phyloP scores from a whole-genome alignment of 441 rosid species.

The Gossypium gossypioides region DNA sequence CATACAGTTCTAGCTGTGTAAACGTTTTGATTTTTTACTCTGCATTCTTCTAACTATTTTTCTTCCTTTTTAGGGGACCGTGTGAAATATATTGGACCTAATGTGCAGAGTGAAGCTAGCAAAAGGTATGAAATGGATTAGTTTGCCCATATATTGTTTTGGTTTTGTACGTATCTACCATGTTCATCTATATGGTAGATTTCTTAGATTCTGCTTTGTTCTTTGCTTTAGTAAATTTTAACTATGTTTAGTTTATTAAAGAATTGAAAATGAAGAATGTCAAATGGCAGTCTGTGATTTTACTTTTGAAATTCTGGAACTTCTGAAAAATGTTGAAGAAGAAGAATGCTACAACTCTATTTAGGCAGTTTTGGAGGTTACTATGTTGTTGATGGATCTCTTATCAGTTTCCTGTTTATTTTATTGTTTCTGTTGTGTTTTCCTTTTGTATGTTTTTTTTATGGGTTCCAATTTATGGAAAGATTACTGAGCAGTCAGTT shows the following conservation, averaged over 20 bases:
- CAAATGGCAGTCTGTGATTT: not conserved
- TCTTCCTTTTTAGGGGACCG: slow-evolving; percentile 56
- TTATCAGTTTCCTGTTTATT: not conserved
- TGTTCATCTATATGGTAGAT: not conserved
- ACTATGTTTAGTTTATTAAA: not conserved
- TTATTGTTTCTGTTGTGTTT: not conserved
- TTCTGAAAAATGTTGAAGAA: not conserved
- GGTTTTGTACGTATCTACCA: not conserved
- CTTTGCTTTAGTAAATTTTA: not conserved
- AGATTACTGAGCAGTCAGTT: not conserved
- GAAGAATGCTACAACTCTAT: not conserved
- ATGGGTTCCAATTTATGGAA: not conserved
- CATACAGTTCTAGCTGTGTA: not conserved
- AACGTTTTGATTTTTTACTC: slow-evolving; percentile 6
- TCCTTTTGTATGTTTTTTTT: not conserved
- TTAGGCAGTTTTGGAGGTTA: not conserved
- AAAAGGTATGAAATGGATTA: slow-evolving; percentile 43
- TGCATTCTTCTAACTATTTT: slow-evolving; percentile 2
- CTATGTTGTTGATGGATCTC: not conserved
- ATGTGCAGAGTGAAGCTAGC: slow-evolving; percentile 40
- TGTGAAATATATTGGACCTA: slow-evolving; percentile 66
- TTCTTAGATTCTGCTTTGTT: slow-evolving; percentile 1
- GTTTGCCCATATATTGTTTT: not conserved
- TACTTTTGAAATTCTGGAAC: not conserved
- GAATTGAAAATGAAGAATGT: slow-evolving; percentile 1